Base-by-base conservation (phyloP, 306 rosid species). In the Coriaria nepalensis region DNA sequence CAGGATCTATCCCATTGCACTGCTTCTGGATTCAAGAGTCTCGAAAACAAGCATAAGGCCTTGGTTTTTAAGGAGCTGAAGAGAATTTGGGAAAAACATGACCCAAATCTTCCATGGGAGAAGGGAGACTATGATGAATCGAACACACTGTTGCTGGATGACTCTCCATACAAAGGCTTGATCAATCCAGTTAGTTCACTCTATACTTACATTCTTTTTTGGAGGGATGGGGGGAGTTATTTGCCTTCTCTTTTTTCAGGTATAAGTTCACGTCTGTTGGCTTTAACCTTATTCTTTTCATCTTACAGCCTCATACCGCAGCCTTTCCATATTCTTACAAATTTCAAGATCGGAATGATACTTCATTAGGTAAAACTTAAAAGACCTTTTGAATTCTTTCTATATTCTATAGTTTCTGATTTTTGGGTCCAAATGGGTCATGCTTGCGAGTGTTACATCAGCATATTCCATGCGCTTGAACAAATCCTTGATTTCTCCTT, bases 151-250 rank as follows among this genome's bases (percentile, higher is more conserved):
- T 61, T 87, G 57, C 42, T 87, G 74, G 96, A 87, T 63, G 96
- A 87, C 73, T 87, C 96, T 41, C 96, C 94, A 0, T 78, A 83
- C 71, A 87, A 87, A 69, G 82, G 83, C 13, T 68, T 83, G 55
- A 82, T 80, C 61, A 87, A 87, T 63, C 93, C 94, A 13, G 93
- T 80, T 71, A 73, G 66, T 47, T 20, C 48, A 10, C 47, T 0
- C 35, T 9, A 2, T n/a, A 4, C 4, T 34, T 13, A 6, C 20
- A 51, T 13, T 46, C 10, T 42, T 37, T 43, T 14, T 35, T 10
- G 8, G 13, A 29, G 13, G 0, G 4, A 13, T 10, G 4, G 13
- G 32, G 13, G 0, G 9, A 13, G 7, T 4, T 36, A 13, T 38
- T 9, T 13, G 6, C 4, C 54, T 40, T 10, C 34, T 35, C 33